These are phyloP conservation scores for Pisolithus microcarpus DNA, from an alignment of 768 basidiomycete genomes.

Conservation along the genomic window DNA sequence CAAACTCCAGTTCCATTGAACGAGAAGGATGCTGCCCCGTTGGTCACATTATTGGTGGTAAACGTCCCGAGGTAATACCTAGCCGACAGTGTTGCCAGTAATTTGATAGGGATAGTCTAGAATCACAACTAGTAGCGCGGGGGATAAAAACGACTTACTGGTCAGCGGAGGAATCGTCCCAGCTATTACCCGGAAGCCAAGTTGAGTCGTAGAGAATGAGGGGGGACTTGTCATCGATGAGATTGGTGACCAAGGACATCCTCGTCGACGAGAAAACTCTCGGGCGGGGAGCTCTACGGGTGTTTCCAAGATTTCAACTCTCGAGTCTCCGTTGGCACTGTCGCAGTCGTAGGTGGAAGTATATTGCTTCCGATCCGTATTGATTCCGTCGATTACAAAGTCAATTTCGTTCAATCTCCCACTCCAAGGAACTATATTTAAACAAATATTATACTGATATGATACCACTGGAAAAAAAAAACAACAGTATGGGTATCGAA, in stretches of 20 bases:
- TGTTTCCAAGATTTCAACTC: too few relatives aligned
- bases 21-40: slow-evolving; percentile 31
- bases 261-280: not conserved
- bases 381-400: too few relatives aligned
- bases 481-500: too few relatives aligned
- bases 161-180: slow-evolving; percentile 9
- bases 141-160: slow-evolving; percentile 9
- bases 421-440: too few relatives aligned
- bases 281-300: too few relatives aligned
- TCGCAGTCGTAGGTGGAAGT: too few relatives aligned
- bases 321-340: too few relatives aligned
- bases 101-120: not conserved
- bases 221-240: slow-evolving; percentile 28
- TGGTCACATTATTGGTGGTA: slow-evolving; percentile 27
- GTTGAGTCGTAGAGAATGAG: slow-evolving; percentile 20
- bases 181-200: slow-evolving; percentile 15
- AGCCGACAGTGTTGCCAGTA: not conserved
- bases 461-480: too few relatives aligned
- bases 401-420: too few relatives aligned
- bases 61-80: slow-evolving; percentile 38
- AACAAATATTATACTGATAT: too few relatives aligned
- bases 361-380: too few relatives aligned
- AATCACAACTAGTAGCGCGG: too few relatives aligned
- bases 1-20: slow-evolving; percentile 46
- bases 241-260: slow-evolving; percentile 19